Conservation (phyloP, 1,284 basidiomycete species). For the Chiua sp. region DNA sequence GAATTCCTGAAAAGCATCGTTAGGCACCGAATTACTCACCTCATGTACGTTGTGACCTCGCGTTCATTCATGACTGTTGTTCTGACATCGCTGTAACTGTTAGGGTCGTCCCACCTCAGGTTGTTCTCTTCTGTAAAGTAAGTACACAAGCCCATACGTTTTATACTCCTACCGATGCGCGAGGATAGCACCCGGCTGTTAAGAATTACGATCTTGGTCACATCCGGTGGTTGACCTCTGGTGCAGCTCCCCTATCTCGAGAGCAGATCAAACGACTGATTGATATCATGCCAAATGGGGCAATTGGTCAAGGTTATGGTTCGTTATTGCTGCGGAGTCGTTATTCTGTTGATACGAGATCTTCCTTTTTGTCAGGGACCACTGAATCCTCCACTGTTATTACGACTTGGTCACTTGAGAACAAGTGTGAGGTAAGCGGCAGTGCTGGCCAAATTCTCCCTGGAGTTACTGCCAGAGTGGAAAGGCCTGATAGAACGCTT, state of each 20-base stretch:
- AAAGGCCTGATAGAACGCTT: slow-evolving; percentile 64
- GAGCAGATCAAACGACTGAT: slow-evolving; percentile 56
- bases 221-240: slow-evolving; percentile 54
- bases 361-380: slow-evolving; percentile 39
- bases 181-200: slow-evolving; percentile 52
- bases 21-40: slow-evolving; percentile 56
- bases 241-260: slow-evolving; percentile 65
- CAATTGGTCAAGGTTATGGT: slow-evolving; percentile 61
- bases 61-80: too few species aligned
- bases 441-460: slow-evolving; percentile 65
- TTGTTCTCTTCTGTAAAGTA: slow-evolving; percentile 65
- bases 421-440: slow-evolving; percentile 55
- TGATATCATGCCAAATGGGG: slow-evolving; percentile 49
- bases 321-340: slow-evolving; percentile 10
- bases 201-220: slow-evolving; percentile 59
- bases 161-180: too few species aligned
- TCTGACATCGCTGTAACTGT: too few species aligned
- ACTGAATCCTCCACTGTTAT: slow-evolving; percentile 51
- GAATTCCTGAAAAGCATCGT: slow-evolving; percentile 60
- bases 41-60: slow-evolving; percentile 56
- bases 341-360: slow-evolving; percentile 20
- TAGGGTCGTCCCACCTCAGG: slow-evolving; percentile 59
- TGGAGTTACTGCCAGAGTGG: slow-evolving; percentile 57
- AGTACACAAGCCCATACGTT: too few species aligned
- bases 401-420: slow-evolving; percentile 37